Conservation (phyloP, 768 basidiomycete genomes). For the Trametes maxima region DNA sequence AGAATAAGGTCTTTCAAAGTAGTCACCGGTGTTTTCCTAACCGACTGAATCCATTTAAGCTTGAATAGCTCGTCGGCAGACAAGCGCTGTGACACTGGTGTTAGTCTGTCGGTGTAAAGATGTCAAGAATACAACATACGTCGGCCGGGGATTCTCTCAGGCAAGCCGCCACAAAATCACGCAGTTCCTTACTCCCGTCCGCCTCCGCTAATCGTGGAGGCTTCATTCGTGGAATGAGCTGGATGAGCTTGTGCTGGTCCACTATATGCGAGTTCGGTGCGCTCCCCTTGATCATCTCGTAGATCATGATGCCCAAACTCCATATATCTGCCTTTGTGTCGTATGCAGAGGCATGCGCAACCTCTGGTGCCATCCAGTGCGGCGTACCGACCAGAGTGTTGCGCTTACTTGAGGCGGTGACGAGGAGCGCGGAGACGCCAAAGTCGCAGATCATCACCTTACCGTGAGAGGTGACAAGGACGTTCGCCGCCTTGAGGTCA, state of each 20-base stretch:
- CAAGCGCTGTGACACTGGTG: slow-evolving; percentile 57
- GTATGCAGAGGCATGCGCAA: slow-evolving; percentile 89
- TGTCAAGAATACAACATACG: slow-evolving; percentile 44
- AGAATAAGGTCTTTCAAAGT: slow-evolving; percentile 79
- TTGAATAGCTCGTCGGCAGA: slow-evolving; percentile 88
- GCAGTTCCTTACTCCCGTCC: slow-evolving; percentile 82
- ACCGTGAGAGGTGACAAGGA: slow-evolving; percentile 85
- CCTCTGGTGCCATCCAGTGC: slow-evolving; percentile 99
- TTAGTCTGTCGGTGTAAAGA: not conserved
- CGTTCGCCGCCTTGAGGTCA: slow-evolving; percentile 97
- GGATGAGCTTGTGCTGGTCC: slow-evolving; percentile 84
- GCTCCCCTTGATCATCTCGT: slow-evolving; percentile 95
- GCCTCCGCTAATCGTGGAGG: slow-evolving; percentile 79
- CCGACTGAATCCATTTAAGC: slow-evolving; percentile 86
- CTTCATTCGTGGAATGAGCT: slow-evolving; percentile 82
- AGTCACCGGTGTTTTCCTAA: slow-evolving; percentile 65
- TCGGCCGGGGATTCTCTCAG: slow-evolving; percentile 80
- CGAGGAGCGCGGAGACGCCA: slow-evolving; percentile 92
- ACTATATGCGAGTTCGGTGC: slow-evolving; percentile 89
- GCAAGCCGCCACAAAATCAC: slow-evolving; percentile 84
- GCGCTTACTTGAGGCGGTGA: slow-evolving; percentile 83
- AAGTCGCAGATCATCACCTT: slow-evolving; percentile 98
- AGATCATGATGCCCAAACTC: slow-evolving; percentile 95
- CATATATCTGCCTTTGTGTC: slow-evolving; percentile 98
- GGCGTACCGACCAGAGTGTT: slow-evolving; percentile 97